A percentile compares a stretch with the other conserved stretches of the same genome.
Conservation (phyloP, 192 early-diverging fungal species). For the Obelidium mucronatum region DNA sequence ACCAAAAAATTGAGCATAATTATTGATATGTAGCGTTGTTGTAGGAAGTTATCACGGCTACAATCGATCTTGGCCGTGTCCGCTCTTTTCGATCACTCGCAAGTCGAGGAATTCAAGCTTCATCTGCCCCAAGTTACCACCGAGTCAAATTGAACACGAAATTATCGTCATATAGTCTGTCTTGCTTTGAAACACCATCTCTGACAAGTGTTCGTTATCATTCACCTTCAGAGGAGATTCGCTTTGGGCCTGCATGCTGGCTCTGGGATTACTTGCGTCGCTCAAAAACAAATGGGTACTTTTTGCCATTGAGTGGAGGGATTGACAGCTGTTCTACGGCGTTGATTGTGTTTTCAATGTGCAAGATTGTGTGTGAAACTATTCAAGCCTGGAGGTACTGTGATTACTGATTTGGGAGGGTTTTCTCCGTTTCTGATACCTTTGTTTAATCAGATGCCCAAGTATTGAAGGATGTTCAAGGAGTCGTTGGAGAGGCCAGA, state of each 20-base stretch:
- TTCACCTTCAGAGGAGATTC: conserved; percentile 89
- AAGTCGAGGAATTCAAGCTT: conserved; percentile 85
- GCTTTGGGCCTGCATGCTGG: conserved; percentile 79
- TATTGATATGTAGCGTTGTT: conserved; percentile 1
- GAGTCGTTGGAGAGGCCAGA: conserved; percentile 59
- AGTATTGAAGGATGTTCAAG: conserved; percentile 77
- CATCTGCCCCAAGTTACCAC: conserved; percentile 63
- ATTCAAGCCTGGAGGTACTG: conserved; percentile 67
- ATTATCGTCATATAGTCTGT: neutral
- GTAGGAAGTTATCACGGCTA: conserved; percentile 90
- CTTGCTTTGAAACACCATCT: conserved; percentile 15
- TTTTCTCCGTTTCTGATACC: conserved; percentile 25
- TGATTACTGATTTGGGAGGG: too few species aligned
- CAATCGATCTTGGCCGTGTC: conserved; percentile 89
- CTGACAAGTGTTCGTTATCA: conserved; percentile 60
- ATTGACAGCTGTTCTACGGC: conserved; percentile 92
- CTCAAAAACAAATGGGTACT: conserved; percentile 86
- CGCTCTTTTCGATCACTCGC: conserved; percentile 77
- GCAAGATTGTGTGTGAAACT: conserved; percentile 77
- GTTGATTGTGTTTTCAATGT: conserved; percentile 92
- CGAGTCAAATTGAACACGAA: conserved; percentile 51
- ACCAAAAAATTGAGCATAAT: neutral
- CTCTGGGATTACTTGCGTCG: conserved; percentile 98
- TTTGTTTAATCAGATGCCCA: conserved; percentile 54
- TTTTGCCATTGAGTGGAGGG: conserved; percentile 96